A percentile compares a stretch with the other conserved stretches of the same genome.
Evolutionary conservation across 2,329 filamentous ascomycete genomes (phyloP).

Genomic region (Monilinia polystroma): DNA sequence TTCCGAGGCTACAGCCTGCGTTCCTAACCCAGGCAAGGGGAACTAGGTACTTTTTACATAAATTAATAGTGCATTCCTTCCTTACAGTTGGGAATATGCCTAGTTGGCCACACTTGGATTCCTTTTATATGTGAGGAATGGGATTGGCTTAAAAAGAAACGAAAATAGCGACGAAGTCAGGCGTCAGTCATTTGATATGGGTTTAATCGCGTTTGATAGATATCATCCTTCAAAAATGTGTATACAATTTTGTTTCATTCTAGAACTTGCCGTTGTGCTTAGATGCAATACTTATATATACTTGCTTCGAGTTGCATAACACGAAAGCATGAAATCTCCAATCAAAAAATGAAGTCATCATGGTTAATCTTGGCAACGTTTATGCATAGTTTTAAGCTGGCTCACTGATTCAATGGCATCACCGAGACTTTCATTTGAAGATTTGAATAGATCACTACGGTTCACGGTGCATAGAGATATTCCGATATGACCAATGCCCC

Average conservation of each 20-base stretch:
- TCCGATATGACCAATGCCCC: too few relatives aligned
- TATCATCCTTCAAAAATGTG: background rate
- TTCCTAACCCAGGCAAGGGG: background rate
- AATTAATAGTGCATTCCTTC: background rate
- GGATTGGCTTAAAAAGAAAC: background rate
- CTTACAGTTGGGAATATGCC: background rate
- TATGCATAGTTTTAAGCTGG: too few relatives aligned
- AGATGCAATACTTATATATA: too few relatives aligned
- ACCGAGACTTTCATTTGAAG: too few relatives aligned
- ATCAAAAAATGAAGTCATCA: too few relatives aligned
- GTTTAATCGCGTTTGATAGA: background rate
- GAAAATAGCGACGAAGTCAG: slow-evolving; percentile 5
- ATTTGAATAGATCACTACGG: too few relatives aligned
- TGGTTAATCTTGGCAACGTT: too few relatives aligned
- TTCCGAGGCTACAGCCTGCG: too few relatives aligned
- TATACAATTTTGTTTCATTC: background rate
- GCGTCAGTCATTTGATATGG: background rate
- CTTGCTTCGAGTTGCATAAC: too few relatives aligned
- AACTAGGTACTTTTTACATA: background rate
- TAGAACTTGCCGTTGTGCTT: background rate
- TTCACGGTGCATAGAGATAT: too few relatives aligned
- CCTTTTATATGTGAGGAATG: background rate
- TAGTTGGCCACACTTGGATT: background rate
- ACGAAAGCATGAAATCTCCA: too few relatives aligned
- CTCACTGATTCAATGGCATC: too few relatives aligned